Conservation (phyloP, 192 early-diverging fungal species). For the Coemansia reversa region DNA sequence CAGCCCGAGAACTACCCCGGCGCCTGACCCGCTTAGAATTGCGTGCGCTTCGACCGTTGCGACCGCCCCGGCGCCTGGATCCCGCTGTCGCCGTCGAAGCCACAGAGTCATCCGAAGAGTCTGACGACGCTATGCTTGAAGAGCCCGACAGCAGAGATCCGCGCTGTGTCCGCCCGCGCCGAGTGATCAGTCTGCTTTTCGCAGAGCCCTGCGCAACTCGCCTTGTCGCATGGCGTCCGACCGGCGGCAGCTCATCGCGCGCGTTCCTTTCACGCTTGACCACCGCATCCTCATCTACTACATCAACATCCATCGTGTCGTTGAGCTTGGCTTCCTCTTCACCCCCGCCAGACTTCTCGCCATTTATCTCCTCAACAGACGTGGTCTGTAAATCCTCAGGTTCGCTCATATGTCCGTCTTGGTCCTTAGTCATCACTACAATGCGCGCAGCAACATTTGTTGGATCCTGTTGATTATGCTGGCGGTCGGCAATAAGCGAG, state of each 20-base stretch:
- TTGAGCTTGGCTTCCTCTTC: background rate
- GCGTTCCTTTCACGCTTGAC: background rate
- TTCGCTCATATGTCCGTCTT: conserved; percentile 22
- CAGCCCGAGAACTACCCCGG: conserved; percentile 18
- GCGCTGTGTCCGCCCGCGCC: conserved; percentile 7
- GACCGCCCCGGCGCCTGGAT: conserved; percentile 4
- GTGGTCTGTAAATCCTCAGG: conserved; percentile 6
- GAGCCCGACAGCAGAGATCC: conserved; percentile 20
- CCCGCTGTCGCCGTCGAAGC: conserved; percentile 9
- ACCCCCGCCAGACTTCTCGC: background rate
- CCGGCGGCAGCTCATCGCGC: conserved; percentile 11
- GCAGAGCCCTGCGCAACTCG: background rate
- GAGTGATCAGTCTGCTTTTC: background rate
- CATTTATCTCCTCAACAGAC: too few relatives aligned
- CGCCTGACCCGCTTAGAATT: conserved; percentile 2
- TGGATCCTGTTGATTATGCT: conserved; percentile 1
- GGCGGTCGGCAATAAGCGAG: conserved; percentile 37
- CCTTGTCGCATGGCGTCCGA: conserved; percentile 6
- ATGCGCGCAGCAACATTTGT: conserved; percentile 24
- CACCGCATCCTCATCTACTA: background rate
- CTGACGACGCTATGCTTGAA: conserved; percentile 30
- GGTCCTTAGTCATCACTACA: conserved; percentile 19
- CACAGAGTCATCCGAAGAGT: conserved; percentile 19
- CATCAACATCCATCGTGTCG: conserved; percentile 27
- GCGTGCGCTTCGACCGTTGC: conserved; percentile 2